Conservation (phyloP, 495 filamentous ascomycete genomes). For the Penicillium lividum region DNA sequence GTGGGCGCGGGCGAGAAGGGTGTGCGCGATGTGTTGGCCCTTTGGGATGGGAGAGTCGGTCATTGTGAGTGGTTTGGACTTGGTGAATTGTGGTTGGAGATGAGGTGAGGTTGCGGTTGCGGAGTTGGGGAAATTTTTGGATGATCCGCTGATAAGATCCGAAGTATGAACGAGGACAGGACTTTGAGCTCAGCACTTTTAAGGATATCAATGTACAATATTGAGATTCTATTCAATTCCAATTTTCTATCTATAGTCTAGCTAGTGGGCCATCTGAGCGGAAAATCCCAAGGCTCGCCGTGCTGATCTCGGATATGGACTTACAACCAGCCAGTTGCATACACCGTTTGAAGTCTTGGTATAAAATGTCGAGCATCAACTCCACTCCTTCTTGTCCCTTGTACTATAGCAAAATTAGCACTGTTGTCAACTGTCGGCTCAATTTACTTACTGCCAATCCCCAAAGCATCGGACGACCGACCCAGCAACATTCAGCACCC, state of each 20-base stretch:
- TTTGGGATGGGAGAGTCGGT: conserved; percentile 33
- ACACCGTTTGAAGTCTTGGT: conserved; percentile 51
- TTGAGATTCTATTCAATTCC: background rate
- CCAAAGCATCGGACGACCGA: conserved; percentile 65
- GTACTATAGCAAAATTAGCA: conserved; percentile 22
- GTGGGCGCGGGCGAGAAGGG: conserved; percentile 74
- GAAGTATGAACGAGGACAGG: background rate
- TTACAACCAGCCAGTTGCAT: conserved; percentile 54
- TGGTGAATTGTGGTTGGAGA: conserved; percentile 6
- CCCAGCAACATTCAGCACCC: conserved; percentile 62
- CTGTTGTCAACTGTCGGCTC: background rate
- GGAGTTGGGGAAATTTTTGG: conserved; percentile 26
- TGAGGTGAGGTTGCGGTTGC: background rate
- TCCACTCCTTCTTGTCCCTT: conserved; percentile 43
- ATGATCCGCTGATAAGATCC: conserved; percentile 29
- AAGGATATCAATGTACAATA: background rate
- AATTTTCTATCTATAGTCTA: conserved; percentile 29
- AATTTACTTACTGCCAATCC: conserved; percentile 31
- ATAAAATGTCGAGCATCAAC: conserved; percentile 42
- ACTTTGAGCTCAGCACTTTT: background rate
- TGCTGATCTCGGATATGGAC: conserved; percentile 47
- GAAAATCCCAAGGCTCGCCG: conserved; percentile 38
- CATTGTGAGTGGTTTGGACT: conserved; percentile 19
- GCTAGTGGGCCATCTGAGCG: conserved; percentile 43
- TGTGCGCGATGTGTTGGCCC: conserved; percentile 55